Conservation (phyloP, 169 alveolate species). For the Ichthyophthirius multifiliis region DNA sequence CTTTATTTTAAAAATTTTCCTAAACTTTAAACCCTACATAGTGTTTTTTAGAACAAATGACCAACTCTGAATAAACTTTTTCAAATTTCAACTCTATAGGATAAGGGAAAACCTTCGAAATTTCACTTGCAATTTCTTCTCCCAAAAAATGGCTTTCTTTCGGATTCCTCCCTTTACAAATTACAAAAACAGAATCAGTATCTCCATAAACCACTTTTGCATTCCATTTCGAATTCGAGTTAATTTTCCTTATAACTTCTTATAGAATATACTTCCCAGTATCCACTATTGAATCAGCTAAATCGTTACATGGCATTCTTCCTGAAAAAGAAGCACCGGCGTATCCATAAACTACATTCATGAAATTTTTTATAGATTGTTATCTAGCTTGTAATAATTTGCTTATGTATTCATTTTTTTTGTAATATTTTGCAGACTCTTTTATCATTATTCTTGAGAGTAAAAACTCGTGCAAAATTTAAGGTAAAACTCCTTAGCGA, state of each 20-base stretch:
- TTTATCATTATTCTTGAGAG: constrained; percentile 81
- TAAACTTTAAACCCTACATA: constrained; percentile 81
- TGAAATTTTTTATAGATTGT: constrained; percentile 69
- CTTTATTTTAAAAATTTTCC: constrained; percentile 50
- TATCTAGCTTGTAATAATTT: constrained; percentile 69
- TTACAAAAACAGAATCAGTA: constrained; percentile 76
- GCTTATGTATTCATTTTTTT: constrained; percentile 43
- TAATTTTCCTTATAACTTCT: constrained; percentile 48
- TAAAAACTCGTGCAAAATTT: constrained; percentile 69
- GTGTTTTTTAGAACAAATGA: constrained; percentile 70
- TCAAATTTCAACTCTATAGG: constrained; percentile 86
- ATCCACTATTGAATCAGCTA: constrained; percentile 75
- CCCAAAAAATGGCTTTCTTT: constrained; percentile 69
- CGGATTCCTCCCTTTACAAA: constrained; percentile 50
- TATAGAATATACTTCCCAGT: constrained; percentile 62
- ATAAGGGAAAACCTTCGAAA: constrained; percentile 63
- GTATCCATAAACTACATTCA: constrained; percentile 82
- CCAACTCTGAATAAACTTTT: constrained; percentile 69
- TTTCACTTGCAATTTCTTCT: constrained; percentile 55
- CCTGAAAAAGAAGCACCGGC: constrained; percentile 84
- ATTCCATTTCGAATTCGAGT: constrained; percentile 47
- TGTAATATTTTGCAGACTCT: constrained; percentile 64
- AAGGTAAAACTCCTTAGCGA: constrained; percentile 73
- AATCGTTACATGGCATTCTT: constrained; percentile 84
- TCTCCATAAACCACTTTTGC: constrained; percentile 83